Base-by-base conservation (phyloP, 2,329 filamentous ascomycete genomes). In the Colletotrichum aenigma region DNA sequence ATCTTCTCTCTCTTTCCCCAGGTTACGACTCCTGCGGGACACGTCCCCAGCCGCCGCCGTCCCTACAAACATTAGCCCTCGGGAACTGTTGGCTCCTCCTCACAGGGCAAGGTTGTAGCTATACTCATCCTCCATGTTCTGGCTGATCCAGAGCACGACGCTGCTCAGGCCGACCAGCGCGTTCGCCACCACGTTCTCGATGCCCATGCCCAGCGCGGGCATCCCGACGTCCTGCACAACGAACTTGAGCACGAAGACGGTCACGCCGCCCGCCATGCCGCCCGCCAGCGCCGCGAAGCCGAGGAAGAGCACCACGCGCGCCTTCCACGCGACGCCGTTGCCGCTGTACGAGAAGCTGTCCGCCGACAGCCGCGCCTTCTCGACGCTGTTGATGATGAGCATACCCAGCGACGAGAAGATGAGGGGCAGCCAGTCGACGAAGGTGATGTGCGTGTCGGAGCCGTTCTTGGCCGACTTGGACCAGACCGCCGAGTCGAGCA, bases 111-210 rank as follows among this genome's bases (percentile, higher is more conserved):
- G 84, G 83, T 93, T 93, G 84, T 94, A 94, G 62, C 91, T 89
- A 79, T 93, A 94, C 84, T 94, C 92, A 80, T 93, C 92, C 86
- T 94, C 92, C 90, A 94, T 93, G 80, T 94, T 94, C 87, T 94
- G 92, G 84, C 90, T 92, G 71, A 94, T 84, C 92, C 92, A 94
- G 56, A 94, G 87, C 76, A 93, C 89, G 64, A 93, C 91, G 26
- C 90, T 90, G 84, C 91, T 91, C 71, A 92, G 82, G 69, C 91
- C 91, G 70, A 93, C 91, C 43, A 93, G 85, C 30, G 86, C 91
- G 84, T 93, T 93, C 77, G 91, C 90, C 43, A 93, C 86, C n/a
- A 93, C 87, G 77, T 93, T 93, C 85, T 92, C 91, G 76, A 93
- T 87, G 30, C 92, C 92, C 92, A 94, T 93, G 76, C 88, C 86